Evolutionary conservation across 805 yeast species (phyloP), one percentile per base, ranked within the genome.

Genomic region (Kazachstania taianensis): DNA sequence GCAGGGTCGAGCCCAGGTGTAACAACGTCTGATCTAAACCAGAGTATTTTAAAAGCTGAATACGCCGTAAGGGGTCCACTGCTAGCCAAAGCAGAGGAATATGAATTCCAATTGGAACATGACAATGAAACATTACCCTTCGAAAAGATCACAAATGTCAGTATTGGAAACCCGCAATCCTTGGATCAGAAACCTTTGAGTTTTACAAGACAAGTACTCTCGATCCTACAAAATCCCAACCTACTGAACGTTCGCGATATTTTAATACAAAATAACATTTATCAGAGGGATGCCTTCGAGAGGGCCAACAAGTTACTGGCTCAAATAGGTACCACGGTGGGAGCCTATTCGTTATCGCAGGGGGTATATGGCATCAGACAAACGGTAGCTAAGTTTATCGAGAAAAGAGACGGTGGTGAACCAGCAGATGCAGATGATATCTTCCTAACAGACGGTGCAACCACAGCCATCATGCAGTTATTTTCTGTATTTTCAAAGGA

Each of bases 151-250:
- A 79, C 89, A 53, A 76, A 74, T 49, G 92, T 96, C 42, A 92
- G 89, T 57, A 92, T 92, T 42, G 99, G 99, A 18, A 92, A 92
- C 56, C 98, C 99, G 2, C 99, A 92, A 61, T 96, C 87, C 57
- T 68, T 92, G 53, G 89, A 85, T 48, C 99, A 92, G 60, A 72
- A 78, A 51, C 98, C 99, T 1, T 67, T 92, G 49, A 84, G 95
- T 7, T 92, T 92, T 66, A 84, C 85, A 59, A 72, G 99, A 48
- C 94, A 86, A 55, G 94, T 87, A 2, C 65, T 87, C 40, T 74
- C 96, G 1, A 61, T 87, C 30, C 62, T 89, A 45, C 96, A 92
- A 61, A 81, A 84, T 56, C 97, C 98, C 1, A 72, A 68, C 18
- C 59, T 92, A 36, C 49, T 87, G 14, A 43, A 51, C 5, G 46